These are phyloP conservation scores for Penicillium subrubescens DNA, from an alignment of 495 filamentous ascomycete species.

Conservation along the genomic window DNA sequence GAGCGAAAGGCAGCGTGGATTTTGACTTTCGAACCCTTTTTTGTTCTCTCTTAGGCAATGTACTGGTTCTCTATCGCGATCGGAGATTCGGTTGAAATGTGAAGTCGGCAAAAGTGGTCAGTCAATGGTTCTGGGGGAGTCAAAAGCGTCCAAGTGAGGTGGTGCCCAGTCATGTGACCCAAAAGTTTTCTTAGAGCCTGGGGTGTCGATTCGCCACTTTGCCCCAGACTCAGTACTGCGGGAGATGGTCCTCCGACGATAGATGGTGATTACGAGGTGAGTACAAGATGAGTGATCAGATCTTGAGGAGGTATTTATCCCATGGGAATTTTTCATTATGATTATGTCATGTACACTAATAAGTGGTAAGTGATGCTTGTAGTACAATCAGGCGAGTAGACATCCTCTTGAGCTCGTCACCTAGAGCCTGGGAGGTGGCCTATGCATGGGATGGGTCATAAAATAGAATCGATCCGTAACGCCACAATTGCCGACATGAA, in stretches of 20 bases:
- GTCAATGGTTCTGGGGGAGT: background rate
- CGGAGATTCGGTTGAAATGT: background rate
- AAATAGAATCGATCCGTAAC: conserved; percentile 22
- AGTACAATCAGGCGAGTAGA: conserved; percentile 8
- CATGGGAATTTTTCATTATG: conserved; percentile 30
- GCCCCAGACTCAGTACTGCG: background rate
- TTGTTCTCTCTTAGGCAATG: conserved; percentile 4
- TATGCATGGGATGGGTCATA: conserved; percentile 24
- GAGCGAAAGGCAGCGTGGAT: conserved; percentile 27
- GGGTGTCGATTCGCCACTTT: background rate
- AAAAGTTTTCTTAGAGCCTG: conserved; percentile 2
- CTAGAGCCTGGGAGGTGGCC: conserved; percentile 6
- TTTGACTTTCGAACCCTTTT: conserved; percentile 46
- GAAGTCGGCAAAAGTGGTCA: background rate
- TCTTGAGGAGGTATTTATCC: background rate
- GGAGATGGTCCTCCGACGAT: background rate
- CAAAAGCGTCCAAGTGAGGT: background rate
- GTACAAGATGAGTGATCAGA: background rate
- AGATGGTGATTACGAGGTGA: background rate
- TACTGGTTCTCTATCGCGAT: background rate
- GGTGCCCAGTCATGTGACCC: conserved; percentile 8
- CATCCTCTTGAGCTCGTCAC: conserved; percentile 5
- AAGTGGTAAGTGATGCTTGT: conserved; percentile 29
- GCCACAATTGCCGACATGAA: conserved; percentile 20
- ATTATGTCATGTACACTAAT: conserved; percentile 42